Base-by-base conservation (phyloP, 441 rosid genomes). In the Adansonia rubrostipa region DNA sequence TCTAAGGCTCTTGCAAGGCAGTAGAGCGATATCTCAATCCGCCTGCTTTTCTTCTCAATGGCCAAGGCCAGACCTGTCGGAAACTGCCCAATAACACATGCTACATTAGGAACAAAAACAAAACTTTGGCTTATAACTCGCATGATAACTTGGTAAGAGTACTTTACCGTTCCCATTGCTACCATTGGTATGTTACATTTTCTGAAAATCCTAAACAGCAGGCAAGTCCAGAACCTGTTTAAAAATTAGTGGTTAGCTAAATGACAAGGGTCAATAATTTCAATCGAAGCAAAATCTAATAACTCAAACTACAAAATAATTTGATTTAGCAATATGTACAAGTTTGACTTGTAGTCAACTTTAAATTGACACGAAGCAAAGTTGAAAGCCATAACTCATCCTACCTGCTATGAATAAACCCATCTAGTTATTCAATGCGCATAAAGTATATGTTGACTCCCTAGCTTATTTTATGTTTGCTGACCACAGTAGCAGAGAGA, bases 41-140 rank as follows among this genome's bases (percentile, higher is more conserved):
- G 89, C 82, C 97, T 89, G 84, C 99, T 93, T 81, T 91, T 96
- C 90, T 96, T 96, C 84, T 96, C 99, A 10, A 95, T 96, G 4
- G 89, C 98, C 77, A 95, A 82, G 33, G 98, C 92, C 73, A 93
- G 64, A 47, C 98, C 98, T 8, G 99, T 84, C 24, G 98, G 98
- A 61, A 96, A 92, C 98, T 95, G 92, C 76, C 48, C 53, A 67
- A 72, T 42, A 63, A 51, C 44, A 71, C 8, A 40, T 44, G 51
- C 57, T 4, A 57, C 42, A 19, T 75, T 75, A 64, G 78, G 22
- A 50, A 24, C 8, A 19, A 14, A 75, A 22, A n/a, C 36, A 60
- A 15, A 56, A 77, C 42, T n/a, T 44, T 54, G 17, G 42, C 5
- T 13, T 69, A 8, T 11, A 57, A 53, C 11, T 57, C 42, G 13